phyloP scores from a whole-genome alignment of 2,329 filamentous ascomycete species.

The Cladosporium sp. region DNA sequence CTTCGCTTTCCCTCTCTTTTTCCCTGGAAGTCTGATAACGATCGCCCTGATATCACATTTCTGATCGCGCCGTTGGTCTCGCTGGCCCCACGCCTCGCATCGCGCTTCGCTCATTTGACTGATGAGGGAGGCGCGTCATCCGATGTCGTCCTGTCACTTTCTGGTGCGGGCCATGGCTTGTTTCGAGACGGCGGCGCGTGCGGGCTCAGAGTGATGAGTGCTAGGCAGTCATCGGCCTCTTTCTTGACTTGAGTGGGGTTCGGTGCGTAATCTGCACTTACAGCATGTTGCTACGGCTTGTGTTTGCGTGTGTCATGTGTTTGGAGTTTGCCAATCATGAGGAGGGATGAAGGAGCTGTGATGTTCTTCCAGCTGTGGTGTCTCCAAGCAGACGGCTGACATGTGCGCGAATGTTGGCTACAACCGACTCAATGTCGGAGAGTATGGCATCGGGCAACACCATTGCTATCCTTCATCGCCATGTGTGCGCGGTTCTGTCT shows the following conservation, averaged over 20 bases:
- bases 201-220: conserved; percentile 5
- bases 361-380: background rate
- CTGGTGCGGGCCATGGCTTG: background rate
- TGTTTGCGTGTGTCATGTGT: background rate
- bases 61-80: background rate
- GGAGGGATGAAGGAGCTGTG: no score
- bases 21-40: background rate
- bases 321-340: no score
- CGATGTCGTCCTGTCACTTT: background rate
- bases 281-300: background rate
- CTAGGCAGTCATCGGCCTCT: conserved; percentile 10
- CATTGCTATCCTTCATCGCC: background rate
- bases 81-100: conserved; percentile 1
- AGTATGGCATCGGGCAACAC: background rate
- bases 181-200: background rate
- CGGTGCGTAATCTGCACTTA: conserved; percentile 10
- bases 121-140: background rate
- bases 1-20: background rate
- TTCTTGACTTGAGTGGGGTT: background rate
- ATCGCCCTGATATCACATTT: background rate
- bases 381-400: no score
- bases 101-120: background rate
- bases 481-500: background rate
- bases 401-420: no score
- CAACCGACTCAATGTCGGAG: no score